Evolutionary conservation across 805 yeast genomes (phyloP).

Genomic region (Ogataea pilisensis): DNA sequence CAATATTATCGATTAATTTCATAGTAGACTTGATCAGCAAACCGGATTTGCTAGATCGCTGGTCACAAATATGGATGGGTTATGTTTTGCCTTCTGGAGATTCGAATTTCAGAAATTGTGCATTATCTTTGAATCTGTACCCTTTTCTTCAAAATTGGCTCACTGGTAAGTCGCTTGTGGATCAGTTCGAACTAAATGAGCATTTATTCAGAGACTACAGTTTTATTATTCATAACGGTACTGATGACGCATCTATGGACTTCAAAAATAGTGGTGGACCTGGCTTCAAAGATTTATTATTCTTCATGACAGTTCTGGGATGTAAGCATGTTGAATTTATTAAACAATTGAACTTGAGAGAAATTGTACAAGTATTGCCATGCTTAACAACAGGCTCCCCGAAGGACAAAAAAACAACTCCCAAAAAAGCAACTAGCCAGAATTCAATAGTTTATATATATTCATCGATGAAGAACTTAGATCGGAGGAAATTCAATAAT

Average conservation of each 20-base stretch:
- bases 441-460: slow-evolving; percentile 4
- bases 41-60: slow-evolving; percentile 12
- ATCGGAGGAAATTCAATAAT: slow-evolving; percentile 4
- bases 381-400: neutral
- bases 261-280: slow-evolving; percentile 4
- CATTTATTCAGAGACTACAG: slow-evolving; percentile 30
- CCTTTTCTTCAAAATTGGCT: slow-evolving; percentile 38
- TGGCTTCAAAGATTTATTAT: slow-evolving; percentile 5
- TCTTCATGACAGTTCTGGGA: slow-evolving; percentile 11
- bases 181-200: slow-evolving; percentile 41
- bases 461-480: slow-evolving; percentile 9
- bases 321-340: slow-evolving; percentile 6
- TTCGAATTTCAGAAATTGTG: slow-evolving; percentile 36
- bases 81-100: slow-evolving; percentile 74
- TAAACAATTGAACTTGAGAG: neutral
- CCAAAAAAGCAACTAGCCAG: no score
- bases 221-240: slow-evolving; percentile 35
- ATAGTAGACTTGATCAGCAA: slow-evolving; percentile 44
- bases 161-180: slow-evolving; percentile 26
- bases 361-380: neutral
- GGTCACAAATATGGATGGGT: slow-evolving; percentile 40
- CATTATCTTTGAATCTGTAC: slow-evolving; percentile 44
- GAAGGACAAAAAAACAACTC: no score
- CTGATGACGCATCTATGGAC: slow-evolving; percentile 20
- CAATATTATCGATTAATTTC: slow-evolving; percentile 59